These are phyloP conservation scores for Miamiensis avidus DNA, from an alignment of 169 alveolate genomes.

Conservation along the genomic window DNA sequence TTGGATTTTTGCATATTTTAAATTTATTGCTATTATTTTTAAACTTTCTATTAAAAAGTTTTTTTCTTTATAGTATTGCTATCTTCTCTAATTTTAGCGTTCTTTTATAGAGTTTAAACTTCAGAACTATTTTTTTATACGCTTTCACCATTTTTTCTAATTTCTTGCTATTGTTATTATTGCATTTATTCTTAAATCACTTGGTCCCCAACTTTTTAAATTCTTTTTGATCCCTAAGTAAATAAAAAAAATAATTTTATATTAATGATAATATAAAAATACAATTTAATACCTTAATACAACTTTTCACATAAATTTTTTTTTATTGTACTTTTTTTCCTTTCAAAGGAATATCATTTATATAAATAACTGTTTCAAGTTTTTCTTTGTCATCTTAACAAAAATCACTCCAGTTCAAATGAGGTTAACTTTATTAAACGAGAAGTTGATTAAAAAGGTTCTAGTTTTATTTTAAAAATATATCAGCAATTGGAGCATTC, in stretches of 20 bases:
- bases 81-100: too few species aligned
- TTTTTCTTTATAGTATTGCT: too few species aligned
- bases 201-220: too few species aligned
- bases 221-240: neutral
- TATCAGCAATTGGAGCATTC: slow-evolving; percentile 62
- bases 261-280: neutral
- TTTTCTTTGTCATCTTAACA: slow-evolving; percentile 14
- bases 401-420: slow-evolving; percentile 36
- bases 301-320: slow-evolving; percentile 1
- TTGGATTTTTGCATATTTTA: too few species aligned
- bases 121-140: neutral
- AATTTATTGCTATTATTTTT: too few species aligned
- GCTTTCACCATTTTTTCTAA: neutral
- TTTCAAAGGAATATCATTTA: neutral
- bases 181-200: neutral
- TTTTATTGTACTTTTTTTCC: neutral
- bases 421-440: neutral
- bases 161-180: neutral
- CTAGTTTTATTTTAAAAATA: slow-evolving; percentile 12
- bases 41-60: too few species aligned
- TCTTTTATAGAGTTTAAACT: too few species aligned
- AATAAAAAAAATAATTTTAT: too few species aligned
- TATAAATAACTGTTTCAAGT: neutral
- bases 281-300: slow-evolving; percentile 4
- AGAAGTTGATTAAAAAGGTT: slow-evolving; percentile 8